Base-by-base conservation (phyloP, 306 rosid species). In the Pueraria montana region DNA sequence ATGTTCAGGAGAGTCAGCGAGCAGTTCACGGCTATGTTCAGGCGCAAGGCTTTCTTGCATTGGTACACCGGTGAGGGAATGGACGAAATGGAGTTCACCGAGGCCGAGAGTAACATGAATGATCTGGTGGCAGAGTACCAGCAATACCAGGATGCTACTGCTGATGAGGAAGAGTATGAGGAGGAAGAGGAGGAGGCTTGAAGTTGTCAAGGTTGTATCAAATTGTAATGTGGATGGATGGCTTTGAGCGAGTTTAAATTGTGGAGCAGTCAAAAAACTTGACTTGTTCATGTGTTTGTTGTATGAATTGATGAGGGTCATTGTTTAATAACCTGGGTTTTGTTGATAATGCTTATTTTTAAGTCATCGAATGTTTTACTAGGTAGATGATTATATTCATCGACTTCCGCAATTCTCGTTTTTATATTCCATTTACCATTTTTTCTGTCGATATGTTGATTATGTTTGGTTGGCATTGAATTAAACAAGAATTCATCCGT, bases 21-120 rank as follows among this genome's bases (percentile, higher is more conserved):
- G 90, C 97, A 93, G 89, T 91, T 93, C 90, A 93, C 97, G 3
- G 96, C 97, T 3, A 93, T 93, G 97, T 91, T 93, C 68, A 86
- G 96, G 92, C 94, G 97, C 82, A 87, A 87, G 86, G 90, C 90
- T 82, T 87, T 87, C 90, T 82, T 87, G 77, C 90, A 93, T 48
- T 93, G 97, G 97, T 93, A 93, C 91, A 93, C 96, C 0, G 97
- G 96, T 1, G 97, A 93, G 89, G 97, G 96, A 87, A 93, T 93
- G 97, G 97, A 93, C 62, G 96, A 93, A 83, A 93, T 93, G 97
- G 97, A 93, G 92, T 93, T 93, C 82, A 93, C 97, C 0, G 96
- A 93, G 89, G 97, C 97, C 3, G 97, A 87, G 83, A 91, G 94
- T 23, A 93, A 93, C 89, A 93, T 93, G 96, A 93, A 93, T 11